Conservation (phyloP, 2,329 filamentous ascomycete species). For the Raffaelea arxii region DNA sequence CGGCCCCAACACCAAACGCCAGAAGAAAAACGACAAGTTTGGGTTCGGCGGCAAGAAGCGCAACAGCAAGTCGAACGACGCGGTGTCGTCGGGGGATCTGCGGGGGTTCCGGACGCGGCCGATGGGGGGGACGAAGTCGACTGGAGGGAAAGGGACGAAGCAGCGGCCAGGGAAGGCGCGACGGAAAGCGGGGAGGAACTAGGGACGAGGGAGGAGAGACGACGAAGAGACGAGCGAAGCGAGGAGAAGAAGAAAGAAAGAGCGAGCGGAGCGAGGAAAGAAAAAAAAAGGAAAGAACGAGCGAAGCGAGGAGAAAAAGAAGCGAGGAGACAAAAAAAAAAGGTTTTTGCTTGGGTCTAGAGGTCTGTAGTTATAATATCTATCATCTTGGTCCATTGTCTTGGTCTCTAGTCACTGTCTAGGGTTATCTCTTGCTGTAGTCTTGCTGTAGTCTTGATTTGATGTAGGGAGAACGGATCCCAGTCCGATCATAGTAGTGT, state of each 20-base stretch:
- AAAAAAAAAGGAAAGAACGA: background rate
- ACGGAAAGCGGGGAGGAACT: constrained; percentile 29
- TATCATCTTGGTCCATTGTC: background rate
- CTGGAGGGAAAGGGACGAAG: constrained; percentile 22
- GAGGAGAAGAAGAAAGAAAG: background rate
- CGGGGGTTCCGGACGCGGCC: constrained; percentile 70
- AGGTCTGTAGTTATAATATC: background rate
- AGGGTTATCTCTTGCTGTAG: background rate
- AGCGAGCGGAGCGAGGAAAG: background rate
- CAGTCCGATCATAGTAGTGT: no score
- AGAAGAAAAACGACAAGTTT: constrained; percentile 91
- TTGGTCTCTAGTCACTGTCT: background rate
- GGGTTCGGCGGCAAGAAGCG: constrained; percentile 96
- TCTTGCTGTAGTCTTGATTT: background rate
- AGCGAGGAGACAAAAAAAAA: background rate
- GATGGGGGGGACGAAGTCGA: constrained; percentile 56
- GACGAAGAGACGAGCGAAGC: background rate
- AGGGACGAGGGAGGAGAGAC: background rate
- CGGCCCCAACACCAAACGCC: constrained; percentile 59
- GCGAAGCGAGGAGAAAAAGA: background rate
- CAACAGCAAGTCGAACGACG: constrained; percentile 83
- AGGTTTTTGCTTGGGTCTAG: background rate
- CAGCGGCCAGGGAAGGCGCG: constrained; percentile 32
- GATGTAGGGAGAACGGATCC: no score
- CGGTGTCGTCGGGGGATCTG: constrained; percentile 70